Evolutionary conservation across 2,329 filamentous ascomycete genomes (phyloP), one percentile per base, ranked within the genome.

Genomic region (Calcarisporium arbuscula): DNA sequence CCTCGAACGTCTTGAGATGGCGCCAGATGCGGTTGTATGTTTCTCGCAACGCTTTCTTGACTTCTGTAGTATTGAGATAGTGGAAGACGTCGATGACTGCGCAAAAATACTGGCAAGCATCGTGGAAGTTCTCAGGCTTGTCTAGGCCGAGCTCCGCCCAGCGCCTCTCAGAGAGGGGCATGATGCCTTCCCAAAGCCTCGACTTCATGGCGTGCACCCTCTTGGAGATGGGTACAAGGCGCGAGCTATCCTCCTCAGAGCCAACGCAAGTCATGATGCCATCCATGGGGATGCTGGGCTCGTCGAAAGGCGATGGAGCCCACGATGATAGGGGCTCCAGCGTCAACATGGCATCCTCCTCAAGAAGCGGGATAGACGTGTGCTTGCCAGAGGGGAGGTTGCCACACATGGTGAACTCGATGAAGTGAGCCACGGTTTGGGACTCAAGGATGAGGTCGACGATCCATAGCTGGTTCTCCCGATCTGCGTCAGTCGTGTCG

Each of bases 131-230:
- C 1, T 42, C 27, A 0, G 40, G 42, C 0, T 46, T 32, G 14
- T 54, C 47, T 1, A 56, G 44, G 0, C 36, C 26, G 17, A 50
- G 11, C 0, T 54, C 47, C 2, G 40, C 29, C 53, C 51, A 56
- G 16, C 47, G 40, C 10, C 48, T 40, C 16, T 53, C 47, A 0
- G 53, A 52, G 12, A 56, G 29, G 3, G 53, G 53, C 5, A 44
- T 31, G 1, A 55, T 23, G 4, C 53, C 52, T 9, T 51, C 50
- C 53, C 51, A 56, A 0, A 55, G 15, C 6, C 51, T 38, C 8
- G 47, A 46, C n/a, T 55, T 56, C 45, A 55, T 54, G 1, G 48
- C 39, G 4, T 52, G 47, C 3, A 56, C 48, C 19, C 51, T 46
- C 6, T 54, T 54, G 1, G 46, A 40, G 4, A 55, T 46, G 1